A percentile compares a stretch with the other conserved stretches of the same genome.
phyloP scores from a whole-genome alignment of 331 rosid genomes.

The Quercus lobata region DNA sequence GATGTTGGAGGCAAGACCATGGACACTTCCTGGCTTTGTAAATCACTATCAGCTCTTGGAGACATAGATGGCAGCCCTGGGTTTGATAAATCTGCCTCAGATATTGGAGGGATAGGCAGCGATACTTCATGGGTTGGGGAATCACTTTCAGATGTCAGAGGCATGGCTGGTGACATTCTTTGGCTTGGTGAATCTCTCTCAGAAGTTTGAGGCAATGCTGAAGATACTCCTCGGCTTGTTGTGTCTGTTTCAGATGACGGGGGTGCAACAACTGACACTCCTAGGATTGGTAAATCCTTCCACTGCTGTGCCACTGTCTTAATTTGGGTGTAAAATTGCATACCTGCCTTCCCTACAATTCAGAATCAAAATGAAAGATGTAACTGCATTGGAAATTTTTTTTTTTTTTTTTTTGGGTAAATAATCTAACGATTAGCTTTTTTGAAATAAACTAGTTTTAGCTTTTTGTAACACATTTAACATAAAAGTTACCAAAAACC shows the following conservation, averaged over 20 bases:
- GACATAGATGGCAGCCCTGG: constrained; percentile 36
- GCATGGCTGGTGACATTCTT: constrained; percentile 24
- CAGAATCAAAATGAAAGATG: constrained; percentile 1
- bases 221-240: constrained; percentile 28
- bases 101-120: constrained; percentile 17
- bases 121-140: constrained; percentile 32
- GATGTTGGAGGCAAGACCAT: constrained; percentile 33
- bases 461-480: too few relatives aligned
- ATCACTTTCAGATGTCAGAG: constrained; percentile 40
- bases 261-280: constrained; percentile 19
- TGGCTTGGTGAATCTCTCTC: constrained; percentile 42
- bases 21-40: constrained; percentile 33
- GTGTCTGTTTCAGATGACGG: constrained; percentile 34
- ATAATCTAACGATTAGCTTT: too few relatives aligned
- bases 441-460: too few relatives aligned
- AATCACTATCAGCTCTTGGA: constrained; percentile 32
- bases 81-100: constrained; percentile 35
- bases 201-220: constrained; percentile 37
- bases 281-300: constrained; percentile 45
- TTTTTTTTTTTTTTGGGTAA: too few relatives aligned
- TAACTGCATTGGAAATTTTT: background rate
- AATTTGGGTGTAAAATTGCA: constrained; percentile 64
- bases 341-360: constrained; percentile 51
- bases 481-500: too few relatives aligned
- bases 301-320: constrained; percentile 67